These are phyloP conservation scores for Iberis pinnata DNA, from an alignment of 345 rosid genomes.

Conservation along the genomic window DNA sequence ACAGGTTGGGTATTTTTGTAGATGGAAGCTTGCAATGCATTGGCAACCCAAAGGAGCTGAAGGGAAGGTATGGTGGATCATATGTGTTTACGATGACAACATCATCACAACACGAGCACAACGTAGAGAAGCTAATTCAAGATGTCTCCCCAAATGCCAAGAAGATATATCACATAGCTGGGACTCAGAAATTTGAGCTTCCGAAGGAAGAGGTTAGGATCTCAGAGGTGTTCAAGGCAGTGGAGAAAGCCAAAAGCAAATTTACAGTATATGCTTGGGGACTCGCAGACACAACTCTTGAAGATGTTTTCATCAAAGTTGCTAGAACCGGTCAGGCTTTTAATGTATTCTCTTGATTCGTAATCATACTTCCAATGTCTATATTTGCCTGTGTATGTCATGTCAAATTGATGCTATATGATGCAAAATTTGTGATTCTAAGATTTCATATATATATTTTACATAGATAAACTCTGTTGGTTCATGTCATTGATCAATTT, in stretches of 20 bases:
- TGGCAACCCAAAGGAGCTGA: slow-evolving; percentile 88
- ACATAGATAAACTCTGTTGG: background rate
- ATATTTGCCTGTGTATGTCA: slow-evolving; percentile 7
- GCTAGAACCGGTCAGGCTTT: slow-evolving; percentile 48
- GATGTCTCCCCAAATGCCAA: slow-evolving; percentile 61
- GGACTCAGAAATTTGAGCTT: slow-evolving; percentile 95
- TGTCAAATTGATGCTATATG: slow-evolving; percentile 1
- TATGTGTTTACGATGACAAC: slow-evolving; percentile 87
- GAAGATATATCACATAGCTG: slow-evolving; percentile 68
- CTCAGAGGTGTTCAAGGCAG: slow-evolving; percentile 69
- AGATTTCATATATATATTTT: slow-evolving; percentile 7
- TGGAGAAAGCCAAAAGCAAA: slow-evolving; percentile 66
- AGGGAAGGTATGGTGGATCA: slow-evolving; percentile 79
- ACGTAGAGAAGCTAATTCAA: slow-evolving; percentile 57
- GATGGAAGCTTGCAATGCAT: slow-evolving; percentile 87
- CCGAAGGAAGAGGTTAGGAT: slow-evolving; percentile 71
- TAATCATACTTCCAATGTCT: slow-evolving; percentile 4
- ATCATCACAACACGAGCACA: slow-evolving; percentile 44
- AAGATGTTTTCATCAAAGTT: slow-evolving; percentile 97
- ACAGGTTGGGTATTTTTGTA: slow-evolving; percentile 80
- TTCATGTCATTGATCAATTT: background rate
- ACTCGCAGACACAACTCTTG: slow-evolving; percentile 81
- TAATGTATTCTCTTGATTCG: slow-evolving; percentile 43
- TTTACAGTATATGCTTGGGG: slow-evolving; percentile 92
- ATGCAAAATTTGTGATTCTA: background rate